Evolutionary conservation across 2,329 filamentous ascomycete genomes (phyloP).

Genomic region (Diaporthe vexans): DNA sequence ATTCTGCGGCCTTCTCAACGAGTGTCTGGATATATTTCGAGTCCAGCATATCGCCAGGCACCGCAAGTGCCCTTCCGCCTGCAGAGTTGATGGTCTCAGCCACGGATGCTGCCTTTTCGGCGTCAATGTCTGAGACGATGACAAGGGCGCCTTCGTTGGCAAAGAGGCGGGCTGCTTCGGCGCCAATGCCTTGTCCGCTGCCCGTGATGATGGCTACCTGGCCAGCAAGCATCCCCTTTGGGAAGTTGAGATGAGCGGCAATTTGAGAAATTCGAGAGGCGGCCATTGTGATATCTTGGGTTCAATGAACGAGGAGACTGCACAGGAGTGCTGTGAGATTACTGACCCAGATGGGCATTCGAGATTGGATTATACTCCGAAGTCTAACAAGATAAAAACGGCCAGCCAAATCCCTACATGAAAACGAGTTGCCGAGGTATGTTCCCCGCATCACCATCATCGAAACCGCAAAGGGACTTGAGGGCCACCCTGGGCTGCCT

Average conservation of each 20-base stretch:
- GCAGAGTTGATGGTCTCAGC: conserved; percentile 77
- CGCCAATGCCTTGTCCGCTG: conserved; percentile 88
- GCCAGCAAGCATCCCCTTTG: conserved; percentile 81
- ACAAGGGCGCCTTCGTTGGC: conserved; percentile 91
- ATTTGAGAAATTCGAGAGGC: conserved; percentile 78
- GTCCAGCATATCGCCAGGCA: conserved; percentile 83
- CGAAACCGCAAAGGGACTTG: not conserved
- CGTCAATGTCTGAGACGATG: conserved; percentile 86
- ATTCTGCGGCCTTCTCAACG: conserved; percentile 82
- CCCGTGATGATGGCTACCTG: conserved; percentile 92
- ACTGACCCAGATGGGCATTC: not conserved
- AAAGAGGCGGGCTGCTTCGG: conserved; percentile 84
- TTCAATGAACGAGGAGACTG: not conserved
- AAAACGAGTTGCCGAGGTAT: conserved; percentile 20
- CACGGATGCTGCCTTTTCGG: conserved; percentile 76
- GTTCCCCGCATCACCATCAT: conserved; percentile 34
- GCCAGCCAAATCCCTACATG: not conserved
- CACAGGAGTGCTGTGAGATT: rapidly evolving
- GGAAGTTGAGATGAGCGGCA: conserved; percentile 84
- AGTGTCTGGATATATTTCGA: conserved; percentile 78
- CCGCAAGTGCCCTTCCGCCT: conserved; percentile 78
- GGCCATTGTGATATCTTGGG: conserved; percentile 54
- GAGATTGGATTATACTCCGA: not conserved
- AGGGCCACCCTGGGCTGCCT: not conserved
- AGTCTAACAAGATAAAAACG: not conserved